Percentiles rank a stretch among this genome's conserved stretches.
Conservation (phyloP, 2,329 filamentous ascomycete genomes). For the Aspergillus fumigatus region DNA sequence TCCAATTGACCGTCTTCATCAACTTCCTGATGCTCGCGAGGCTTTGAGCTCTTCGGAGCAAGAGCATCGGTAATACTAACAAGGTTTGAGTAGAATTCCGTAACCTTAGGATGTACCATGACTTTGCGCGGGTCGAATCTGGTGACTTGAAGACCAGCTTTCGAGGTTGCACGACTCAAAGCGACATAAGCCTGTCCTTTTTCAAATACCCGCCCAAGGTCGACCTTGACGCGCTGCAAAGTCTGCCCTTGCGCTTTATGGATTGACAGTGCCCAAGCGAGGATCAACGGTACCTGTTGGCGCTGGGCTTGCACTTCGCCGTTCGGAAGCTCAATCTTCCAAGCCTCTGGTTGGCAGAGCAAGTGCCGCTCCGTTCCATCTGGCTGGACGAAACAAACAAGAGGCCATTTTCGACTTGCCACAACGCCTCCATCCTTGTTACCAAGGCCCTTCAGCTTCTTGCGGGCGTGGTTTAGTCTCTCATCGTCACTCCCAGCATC, state of each 20-base stretch:
- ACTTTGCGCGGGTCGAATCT: constrained; percentile 88
- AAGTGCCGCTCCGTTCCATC: constrained; percentile 73
- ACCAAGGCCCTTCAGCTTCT: constrained; percentile 53
- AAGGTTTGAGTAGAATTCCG: constrained; percentile 78
- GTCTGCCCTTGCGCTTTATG: constrained; percentile 98
- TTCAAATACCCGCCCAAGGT: constrained; percentile 87
- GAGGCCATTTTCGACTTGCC: constrained; percentile 62
- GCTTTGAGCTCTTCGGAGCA: constrained; percentile 21
- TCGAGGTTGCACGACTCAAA: constrained; percentile 83
- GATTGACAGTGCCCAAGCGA: constrained; percentile 95
- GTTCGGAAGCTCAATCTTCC: constrained; percentile 96
- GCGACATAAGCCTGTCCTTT: constrained; percentile 98
- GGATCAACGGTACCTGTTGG: constrained; percentile 76
- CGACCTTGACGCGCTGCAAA: constrained; percentile 87
- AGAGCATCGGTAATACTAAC: constrained; percentile 62
- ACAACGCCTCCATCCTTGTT: constrained; percentile 46
- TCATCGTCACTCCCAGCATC: constrained; percentile 45
- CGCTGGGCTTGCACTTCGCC: constrained; percentile 90
- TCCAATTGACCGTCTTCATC: constrained; percentile 40
- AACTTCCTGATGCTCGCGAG: constrained; percentile 30
- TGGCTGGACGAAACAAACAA: constrained; percentile 76
- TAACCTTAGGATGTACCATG: constrained; percentile 85
- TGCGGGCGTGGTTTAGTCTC: constrained; percentile 42
- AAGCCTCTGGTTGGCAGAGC: constrained; percentile 80
- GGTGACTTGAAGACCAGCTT: constrained; percentile 80